Percentiles rank a stretch among this genome's conserved stretches.
Evolutionary conservation across 495 filamentous ascomycete species (phyloP).

Genomic region (Astrocystis sublimbata): DNA sequence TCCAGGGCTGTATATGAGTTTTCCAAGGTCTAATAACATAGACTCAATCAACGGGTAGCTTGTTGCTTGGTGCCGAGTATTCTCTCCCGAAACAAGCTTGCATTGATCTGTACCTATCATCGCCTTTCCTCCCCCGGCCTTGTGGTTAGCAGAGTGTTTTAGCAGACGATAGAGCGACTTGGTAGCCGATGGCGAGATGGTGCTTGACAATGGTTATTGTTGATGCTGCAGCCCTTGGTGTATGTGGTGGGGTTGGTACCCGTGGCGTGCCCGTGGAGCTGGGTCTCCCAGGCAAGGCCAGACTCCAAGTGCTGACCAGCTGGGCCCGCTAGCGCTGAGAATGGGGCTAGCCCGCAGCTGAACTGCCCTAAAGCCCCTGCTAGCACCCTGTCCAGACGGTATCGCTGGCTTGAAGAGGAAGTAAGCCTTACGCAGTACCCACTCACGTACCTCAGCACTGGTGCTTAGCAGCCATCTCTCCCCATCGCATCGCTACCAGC

Average conservation of each 20-base stretch:
- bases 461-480: not conserved
- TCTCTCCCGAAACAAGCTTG: too few relatives aligned
- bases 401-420: not conserved
- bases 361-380: conserved; percentile 12
- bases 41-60: too few relatives aligned
- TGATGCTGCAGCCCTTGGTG: not conserved
- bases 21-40: too few relatives aligned
- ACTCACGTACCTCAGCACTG: too few relatives aligned
- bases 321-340: conserved; percentile 2
- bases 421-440: not conserved
- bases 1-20: too few relatives aligned
- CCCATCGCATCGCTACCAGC: conserved; percentile 1
- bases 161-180: too few relatives aligned
- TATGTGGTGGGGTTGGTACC: conserved; percentile 6
- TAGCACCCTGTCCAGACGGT: not conserved
- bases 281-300: conserved; percentile 5
- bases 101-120: too few relatives aligned
- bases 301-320: too few relatives aligned
- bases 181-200: too few relatives aligned
- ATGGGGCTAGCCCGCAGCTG: conserved; percentile 17
- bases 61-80: too few relatives aligned
- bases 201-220: not conserved
- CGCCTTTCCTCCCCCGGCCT: too few relatives aligned
- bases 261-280: conserved; percentile 11
- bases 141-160: too few relatives aligned